phyloP scores from a whole-genome alignment of 352 stramenopile genomes.

The Phytophthora sp. region DNA sequence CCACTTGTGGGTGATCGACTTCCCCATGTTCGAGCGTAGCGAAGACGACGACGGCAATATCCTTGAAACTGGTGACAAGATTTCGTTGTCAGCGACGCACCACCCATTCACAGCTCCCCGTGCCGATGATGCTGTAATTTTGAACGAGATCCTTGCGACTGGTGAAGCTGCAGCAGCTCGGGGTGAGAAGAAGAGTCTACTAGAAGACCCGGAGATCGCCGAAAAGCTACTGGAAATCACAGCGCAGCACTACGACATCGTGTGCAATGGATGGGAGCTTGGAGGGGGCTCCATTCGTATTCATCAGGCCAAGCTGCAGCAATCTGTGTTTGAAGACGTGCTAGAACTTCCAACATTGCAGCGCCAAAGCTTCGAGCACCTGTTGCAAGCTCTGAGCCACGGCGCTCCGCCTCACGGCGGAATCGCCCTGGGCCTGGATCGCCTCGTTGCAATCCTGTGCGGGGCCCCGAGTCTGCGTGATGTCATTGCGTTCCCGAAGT shows the following conservation, averaged over 20 bases:
- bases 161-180: constrained; percentile 7
- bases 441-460: constrained; percentile 84
- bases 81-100: constrained; percentile 75
- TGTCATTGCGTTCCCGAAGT: constrained; percentile 93
- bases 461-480: constrained; percentile 80
- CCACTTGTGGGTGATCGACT: constrained; percentile 87
- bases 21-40: constrained; percentile 87
- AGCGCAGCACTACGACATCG: constrained; percentile 88
- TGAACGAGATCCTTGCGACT: constrained; percentile 51
- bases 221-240: constrained; percentile 67
- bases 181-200: constrained; percentile 38
- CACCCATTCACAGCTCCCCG: constrained; percentile 87
- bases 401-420: constrained; percentile 85
- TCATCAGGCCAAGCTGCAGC: constrained; percentile 74
- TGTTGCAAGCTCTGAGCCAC: constrained; percentile 80
- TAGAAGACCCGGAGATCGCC: constrained; percentile 55
- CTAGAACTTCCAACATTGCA: constrained; percentile 70
- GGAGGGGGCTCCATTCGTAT: constrained; percentile 89
- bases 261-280: constrained; percentile 90
- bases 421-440: constrained; percentile 88
- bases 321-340: constrained; percentile 80
- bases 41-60: constrained; percentile 54
- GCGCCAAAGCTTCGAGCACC: constrained; percentile 83
- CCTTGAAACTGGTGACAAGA: constrained; percentile 33
- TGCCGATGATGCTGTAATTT: constrained; percentile 46